Percentiles rank a stretch among this genome's conserved stretches.
These are phyloP conservation scores for Metschnikowia lunata DNA, from an alignment of 805 yeast genomes.

Conservation along the genomic window DNA sequence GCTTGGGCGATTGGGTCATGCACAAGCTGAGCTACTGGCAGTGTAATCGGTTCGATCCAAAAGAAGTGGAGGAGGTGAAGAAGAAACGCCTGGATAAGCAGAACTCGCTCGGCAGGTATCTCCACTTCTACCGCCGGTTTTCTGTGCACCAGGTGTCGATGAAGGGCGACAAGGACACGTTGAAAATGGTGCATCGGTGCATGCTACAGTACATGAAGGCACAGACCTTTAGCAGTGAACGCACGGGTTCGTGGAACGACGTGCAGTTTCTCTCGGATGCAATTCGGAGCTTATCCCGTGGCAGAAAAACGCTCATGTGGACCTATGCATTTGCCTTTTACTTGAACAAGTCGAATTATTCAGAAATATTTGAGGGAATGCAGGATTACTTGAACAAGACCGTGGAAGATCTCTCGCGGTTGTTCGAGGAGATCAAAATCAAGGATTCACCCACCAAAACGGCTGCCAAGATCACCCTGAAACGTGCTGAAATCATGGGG, in stretches of 20 bases:
- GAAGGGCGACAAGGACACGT: conserved; percentile 62
- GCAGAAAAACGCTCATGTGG: conserved; percentile 84
- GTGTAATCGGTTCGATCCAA: conserved; percentile 52
- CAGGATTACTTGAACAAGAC: conserved; percentile 61
- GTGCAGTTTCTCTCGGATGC: conserved; percentile 79
- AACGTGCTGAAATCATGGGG: conserved; percentile 38
- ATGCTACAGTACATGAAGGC: conserved; percentile 64
- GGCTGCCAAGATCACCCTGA: conserved; percentile 30
- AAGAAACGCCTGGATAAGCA: conserved; percentile 43
- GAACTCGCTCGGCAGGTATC: conserved; percentile 55
- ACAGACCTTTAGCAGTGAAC: conserved; percentile 29
- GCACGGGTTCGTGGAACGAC: conserved; percentile 69
- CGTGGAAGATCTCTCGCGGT: conserved; percentile 64
- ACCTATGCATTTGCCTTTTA: conserved; percentile 79
- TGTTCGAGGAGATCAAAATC: conserved; percentile 44
- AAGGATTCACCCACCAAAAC: conserved; percentile 23
- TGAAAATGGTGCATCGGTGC: conserved; percentile 56
- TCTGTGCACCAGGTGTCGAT: conserved; percentile 74
- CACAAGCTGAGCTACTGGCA: conserved; percentile 65
- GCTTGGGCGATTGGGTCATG: conserved; percentile 67
- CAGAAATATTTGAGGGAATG: conserved; percentile 64
- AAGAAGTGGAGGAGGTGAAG: conserved; percentile 35
- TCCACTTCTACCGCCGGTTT: conserved; percentile 72
- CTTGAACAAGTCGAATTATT: conserved; percentile 49
- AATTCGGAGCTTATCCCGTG: conserved; percentile 55